A percentile compares a stretch with the other conserved stretches of the same genome.
These are phyloP conservation scores for Galeopsis tetrahit DNA, from an alignment of 257 asterid species.

Conservation along the genomic window DNA sequence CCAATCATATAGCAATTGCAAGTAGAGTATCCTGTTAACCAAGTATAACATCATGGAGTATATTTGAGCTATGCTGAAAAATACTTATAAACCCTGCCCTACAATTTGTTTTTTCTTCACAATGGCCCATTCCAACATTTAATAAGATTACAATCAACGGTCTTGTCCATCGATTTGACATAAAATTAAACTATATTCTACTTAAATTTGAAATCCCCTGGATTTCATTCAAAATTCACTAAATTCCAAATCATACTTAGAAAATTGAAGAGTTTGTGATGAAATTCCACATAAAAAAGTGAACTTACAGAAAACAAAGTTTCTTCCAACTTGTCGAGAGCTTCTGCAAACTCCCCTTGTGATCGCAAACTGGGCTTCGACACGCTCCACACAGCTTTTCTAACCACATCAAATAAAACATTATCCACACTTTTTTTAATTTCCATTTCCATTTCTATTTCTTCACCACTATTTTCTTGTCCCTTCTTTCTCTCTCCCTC, in stretches of 20 bases:
- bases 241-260: too few relatives aligned
- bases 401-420: constrained; percentile 47
- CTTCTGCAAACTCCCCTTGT: constrained; percentile 47
- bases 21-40: neutral
- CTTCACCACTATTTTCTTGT: constrained; percentile 31
- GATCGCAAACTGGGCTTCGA: constrained; percentile 86
- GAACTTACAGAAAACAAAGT: constrained; percentile 66
- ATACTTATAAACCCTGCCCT: too few relatives aligned
- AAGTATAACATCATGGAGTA: neutral
- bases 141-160: too few relatives aligned
- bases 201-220: too few relatives aligned
- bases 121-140: too few relatives aligned
- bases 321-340: constrained; percentile 75
- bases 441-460: constrained; percentile 13
- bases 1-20: neutral
- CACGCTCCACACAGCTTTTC: constrained; percentile 77
- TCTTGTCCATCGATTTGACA: too few relatives aligned
- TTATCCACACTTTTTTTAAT: constrained; percentile 37
- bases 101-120: too few relatives aligned
- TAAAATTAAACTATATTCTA: too few relatives aligned
- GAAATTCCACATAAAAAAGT: neutral
- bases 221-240: too few relatives aligned
- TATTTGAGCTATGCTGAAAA: neutral
- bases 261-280: neutral
- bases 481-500: constrained; percentile 42